These are phyloP conservation scores for Lycium ferocissimum DNA, from an alignment of 257 asterid species.

Conservation along the genomic window DNA sequence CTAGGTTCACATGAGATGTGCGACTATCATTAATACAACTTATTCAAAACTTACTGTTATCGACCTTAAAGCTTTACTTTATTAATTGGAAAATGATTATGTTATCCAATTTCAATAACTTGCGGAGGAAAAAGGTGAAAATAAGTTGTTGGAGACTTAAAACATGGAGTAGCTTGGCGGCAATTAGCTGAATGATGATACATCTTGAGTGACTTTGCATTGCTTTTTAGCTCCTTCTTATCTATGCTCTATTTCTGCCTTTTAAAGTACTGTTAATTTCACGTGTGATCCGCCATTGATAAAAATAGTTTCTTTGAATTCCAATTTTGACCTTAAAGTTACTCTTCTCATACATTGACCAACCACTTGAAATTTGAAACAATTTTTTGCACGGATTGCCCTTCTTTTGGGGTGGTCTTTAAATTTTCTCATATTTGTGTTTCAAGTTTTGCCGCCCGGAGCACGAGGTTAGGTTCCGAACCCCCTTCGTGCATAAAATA, in stretches of 20 bases:
- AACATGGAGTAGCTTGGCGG: slow-evolving; percentile 25
- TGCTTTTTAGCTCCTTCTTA: neutral
- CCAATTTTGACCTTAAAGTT: neutral
- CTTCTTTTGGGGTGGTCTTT: too few relatives aligned
- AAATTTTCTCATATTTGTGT: too few relatives aligned
- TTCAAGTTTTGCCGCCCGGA: too few relatives aligned
- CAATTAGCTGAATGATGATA: slow-evolving; percentile 22
- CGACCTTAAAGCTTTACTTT: neutral
- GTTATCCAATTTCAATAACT: slow-evolving; percentile 17
- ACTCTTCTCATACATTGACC: neutral
- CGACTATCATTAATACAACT: neutral
- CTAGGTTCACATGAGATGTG: slow-evolving; percentile 11
- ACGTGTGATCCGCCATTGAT: neutral
- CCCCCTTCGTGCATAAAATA: too few relatives aligned
- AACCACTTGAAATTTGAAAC: neutral
- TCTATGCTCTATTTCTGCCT: neutral
- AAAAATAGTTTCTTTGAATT: neutral
- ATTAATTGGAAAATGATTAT: neutral
- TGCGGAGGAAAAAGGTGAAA: slow-evolving; percentile 22
- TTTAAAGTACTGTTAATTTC: slow-evolving; percentile 9
- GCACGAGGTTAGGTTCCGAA: too few relatives aligned
- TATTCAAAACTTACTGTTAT: neutral
- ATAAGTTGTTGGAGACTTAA: slow-evolving; percentile 26
- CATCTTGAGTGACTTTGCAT: neutral
- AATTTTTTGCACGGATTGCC: too few relatives aligned